Conservation (phyloP, 2,329 filamentous ascomycete species). For the Pseudogymnoascus destructans region DNA sequence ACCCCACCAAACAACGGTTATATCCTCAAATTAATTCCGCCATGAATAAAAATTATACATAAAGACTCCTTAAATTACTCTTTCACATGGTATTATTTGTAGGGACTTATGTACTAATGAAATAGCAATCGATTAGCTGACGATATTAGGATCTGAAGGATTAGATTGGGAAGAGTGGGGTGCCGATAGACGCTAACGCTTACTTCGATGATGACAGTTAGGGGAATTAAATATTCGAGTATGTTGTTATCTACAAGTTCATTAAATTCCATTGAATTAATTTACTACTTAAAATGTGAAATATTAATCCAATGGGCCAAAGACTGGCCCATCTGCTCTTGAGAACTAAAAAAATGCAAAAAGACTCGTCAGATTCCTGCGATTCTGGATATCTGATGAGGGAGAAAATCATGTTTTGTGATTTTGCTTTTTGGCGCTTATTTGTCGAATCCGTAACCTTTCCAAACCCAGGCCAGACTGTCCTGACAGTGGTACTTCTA, state of each 20-base stretch:
- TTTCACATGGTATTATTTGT: not conserved
- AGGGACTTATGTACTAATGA: not conserved
- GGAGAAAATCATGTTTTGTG: not conserved
- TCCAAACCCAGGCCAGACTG: not conserved
- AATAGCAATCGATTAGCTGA: not conserved
- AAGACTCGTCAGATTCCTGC: not conserved
- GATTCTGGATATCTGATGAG: constrained; percentile 1
- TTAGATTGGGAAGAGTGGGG: not conserved
- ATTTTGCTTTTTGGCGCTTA: constrained; percentile 4
- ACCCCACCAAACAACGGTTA: not conserved
- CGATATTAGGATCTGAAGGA: not conserved
- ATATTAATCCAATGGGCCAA: not conserved
- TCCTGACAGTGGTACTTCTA: constrained; percentile 2
- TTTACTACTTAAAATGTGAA: not conserved
- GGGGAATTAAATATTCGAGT: not conserved
- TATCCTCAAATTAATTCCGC: not conserved
- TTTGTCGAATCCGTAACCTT: not conserved
- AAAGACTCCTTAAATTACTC: not conserved
- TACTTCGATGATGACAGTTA: not conserved
- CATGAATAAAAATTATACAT: not conserved
- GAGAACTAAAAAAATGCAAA: not conserved
- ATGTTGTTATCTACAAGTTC: not conserved
- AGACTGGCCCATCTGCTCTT: not conserved
- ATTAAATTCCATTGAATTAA: not conserved
- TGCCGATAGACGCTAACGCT: not conserved